phyloP scores from a whole-genome alignment of 805 yeast genomes.

The Starmerella apis region DNA sequence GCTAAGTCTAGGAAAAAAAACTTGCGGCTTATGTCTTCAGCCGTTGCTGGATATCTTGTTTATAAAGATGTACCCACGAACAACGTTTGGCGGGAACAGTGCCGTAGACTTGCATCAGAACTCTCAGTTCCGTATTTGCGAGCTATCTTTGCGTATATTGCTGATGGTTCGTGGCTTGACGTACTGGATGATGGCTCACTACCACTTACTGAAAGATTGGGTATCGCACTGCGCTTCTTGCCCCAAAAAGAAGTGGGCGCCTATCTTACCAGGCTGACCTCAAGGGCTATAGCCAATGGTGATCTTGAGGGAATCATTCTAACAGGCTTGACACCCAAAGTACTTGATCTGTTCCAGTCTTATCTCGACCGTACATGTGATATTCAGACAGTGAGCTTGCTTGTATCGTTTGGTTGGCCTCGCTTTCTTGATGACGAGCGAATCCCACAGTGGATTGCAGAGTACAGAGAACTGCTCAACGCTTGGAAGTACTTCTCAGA shows the following conservation, averaged over 20 bases:
- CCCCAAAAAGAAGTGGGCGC: conserved; percentile 64
- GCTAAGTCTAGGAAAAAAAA: conserved; percentile 62
- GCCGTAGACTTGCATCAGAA: conserved; percentile 78
- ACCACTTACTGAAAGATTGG: conserved; percentile 78
- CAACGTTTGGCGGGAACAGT: conserved; percentile 86
- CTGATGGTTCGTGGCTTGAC: conserved; percentile 95
- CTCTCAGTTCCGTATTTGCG: conserved; percentile 79
- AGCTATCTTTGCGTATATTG: conserved; percentile 85
- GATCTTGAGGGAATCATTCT: conserved; percentile 83
- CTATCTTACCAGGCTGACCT: conserved; percentile 60
- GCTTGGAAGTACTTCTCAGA: conserved; percentile 70
- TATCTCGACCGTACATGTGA: conserved; percentile 84
- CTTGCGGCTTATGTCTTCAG: conserved; percentile 74
- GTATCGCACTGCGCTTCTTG: conserved; percentile 78
- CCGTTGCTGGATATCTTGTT: conserved; percentile 80
- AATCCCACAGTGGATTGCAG: conserved; percentile 66
- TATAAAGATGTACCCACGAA: conserved; percentile 47
- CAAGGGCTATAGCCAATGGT: conserved; percentile 62
- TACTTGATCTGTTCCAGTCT: conserved; percentile 69
- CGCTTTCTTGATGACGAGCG: conserved; percentile 64
- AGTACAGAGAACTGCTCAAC: conserved; percentile 58
- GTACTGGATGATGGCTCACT: conserved; percentile 81
- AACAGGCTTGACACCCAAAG: conserved; percentile 84
- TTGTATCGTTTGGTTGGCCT: conserved; percentile 73
- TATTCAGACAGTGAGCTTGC: conserved; percentile 80